Conservation (phyloP, 495 filamentous ascomycete species). For the Lasiosphaeria hispida region DNA sequence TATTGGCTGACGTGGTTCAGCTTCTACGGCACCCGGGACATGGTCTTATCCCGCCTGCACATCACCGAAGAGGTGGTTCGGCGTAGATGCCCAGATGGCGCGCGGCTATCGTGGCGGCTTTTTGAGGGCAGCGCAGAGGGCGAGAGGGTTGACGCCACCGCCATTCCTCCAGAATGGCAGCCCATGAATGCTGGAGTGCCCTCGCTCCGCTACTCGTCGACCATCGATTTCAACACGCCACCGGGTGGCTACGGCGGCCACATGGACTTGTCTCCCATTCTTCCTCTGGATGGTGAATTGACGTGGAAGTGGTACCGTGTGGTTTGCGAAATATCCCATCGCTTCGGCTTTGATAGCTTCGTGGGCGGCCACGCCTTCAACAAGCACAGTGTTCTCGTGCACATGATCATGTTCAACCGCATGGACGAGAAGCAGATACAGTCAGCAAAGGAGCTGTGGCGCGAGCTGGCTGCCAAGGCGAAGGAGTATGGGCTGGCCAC, state of each 20-base stretch:
- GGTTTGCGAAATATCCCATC: neutral
- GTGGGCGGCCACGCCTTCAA: constrained; percentile 1
- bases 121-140: too few species aligned
- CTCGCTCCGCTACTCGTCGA: constrained; percentile 41
- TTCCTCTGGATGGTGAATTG: constrained; percentile 1
- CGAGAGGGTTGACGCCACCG: too few species aligned
- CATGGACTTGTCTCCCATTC: constrained; percentile 7
- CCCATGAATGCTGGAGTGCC: constrained; percentile 5
- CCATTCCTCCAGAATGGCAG: constrained; percentile 26
- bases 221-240: constrained; percentile 25
- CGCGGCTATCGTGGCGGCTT: too few species aligned
- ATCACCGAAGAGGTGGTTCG: too few species aligned
- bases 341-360: neutral
- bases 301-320: neutral
- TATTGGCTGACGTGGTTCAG: too few species aligned
- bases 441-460: too few species aligned
- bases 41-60: too few species aligned
- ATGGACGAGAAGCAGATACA: too few species aligned
- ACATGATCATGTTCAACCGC: constrained; percentile 34
- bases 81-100: too few species aligned
- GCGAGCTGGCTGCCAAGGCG: too few species aligned
- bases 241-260: neutral
- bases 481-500: too few species aligned
- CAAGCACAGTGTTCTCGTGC: constrained; percentile 12
- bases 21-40: too few species aligned